A percentile compares a stretch with the other conserved stretches of the same genome.
Conservation (phyloP, 225 moss, liverwort and hornwort genomes). For the Rhytidiadelphus loreus region DNA sequence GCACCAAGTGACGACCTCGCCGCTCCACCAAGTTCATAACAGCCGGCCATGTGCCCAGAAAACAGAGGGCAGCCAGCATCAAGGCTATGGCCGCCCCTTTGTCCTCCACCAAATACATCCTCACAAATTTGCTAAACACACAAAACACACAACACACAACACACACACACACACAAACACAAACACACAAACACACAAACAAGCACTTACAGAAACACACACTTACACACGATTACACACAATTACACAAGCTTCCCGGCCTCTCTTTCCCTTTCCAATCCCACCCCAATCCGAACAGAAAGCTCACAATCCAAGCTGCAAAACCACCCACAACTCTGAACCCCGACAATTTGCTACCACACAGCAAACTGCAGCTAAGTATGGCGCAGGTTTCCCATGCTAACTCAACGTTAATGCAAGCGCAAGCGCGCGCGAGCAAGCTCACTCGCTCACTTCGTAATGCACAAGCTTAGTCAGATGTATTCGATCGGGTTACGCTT, state of each 20-base stretch:
- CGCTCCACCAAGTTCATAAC: conserved; percentile 77
- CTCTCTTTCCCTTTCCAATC: not conserved
- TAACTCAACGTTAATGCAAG: not conserved
- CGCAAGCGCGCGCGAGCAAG: not conserved
- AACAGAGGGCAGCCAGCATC: conserved; percentile 72
- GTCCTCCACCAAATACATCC: conserved; percentile 57
- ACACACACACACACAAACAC: not conserved
- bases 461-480: not conserved
- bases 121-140: not conserved
- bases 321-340: not conserved
- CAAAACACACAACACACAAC: not conserved
- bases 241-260: not conserved
- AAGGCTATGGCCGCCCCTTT: conserved; percentile 87
- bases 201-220: no score
- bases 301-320: not conserved
- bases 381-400: not conserved
- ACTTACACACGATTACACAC: not conserved
- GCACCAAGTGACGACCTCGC: conserved; percentile 73
- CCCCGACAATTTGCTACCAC: not conserved
- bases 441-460: not conserved
- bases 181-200: not conserved
- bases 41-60: conserved; percentile 94
- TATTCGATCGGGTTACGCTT: not conserved
- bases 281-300: not conserved
- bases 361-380: not conserved